Evolutionary conservation across 352 stramenopile species (phyloP).

Genomic region (Phytopythium aichiense): DNA sequence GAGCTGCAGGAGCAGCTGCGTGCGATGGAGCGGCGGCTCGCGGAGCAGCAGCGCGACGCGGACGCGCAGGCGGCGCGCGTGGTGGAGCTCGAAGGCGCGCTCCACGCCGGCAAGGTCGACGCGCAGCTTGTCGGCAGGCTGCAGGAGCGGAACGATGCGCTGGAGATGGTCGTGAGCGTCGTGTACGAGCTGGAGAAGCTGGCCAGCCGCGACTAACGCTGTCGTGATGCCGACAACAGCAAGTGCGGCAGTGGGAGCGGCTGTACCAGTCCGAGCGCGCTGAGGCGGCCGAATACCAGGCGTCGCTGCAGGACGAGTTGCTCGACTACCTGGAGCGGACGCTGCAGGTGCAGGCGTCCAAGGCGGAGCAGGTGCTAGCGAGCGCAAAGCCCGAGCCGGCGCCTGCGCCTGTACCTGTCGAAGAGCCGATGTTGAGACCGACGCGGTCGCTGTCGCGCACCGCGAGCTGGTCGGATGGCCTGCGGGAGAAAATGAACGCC

Average conservation of each 20-base stretch:
- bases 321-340: slow-evolving; percentile 44
- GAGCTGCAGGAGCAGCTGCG: slow-evolving; percentile 59
- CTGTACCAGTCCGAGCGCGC: slow-evolving; percentile 48
- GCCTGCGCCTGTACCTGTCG: neutral
- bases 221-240: slow-evolving; percentile 17
- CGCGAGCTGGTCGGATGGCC: slow-evolving; percentile 5
- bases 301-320: slow-evolving; percentile 50
- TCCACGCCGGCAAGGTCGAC: slow-evolving; percentile 41
- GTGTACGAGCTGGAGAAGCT: neutral
- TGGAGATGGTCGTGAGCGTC: slow-evolving; percentile 29
- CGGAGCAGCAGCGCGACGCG: slow-evolving; percentile 44
- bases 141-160: slow-evolving; percentile 31
- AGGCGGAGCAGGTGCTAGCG: neutral
- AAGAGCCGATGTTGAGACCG: neutral
- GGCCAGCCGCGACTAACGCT: too few relatives aligned
- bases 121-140: slow-evolving; percentile 31
- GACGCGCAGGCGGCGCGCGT: slow-evolving; percentile 54
- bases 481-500: slow-evolving; percentile 17
- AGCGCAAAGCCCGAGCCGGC: neutral
- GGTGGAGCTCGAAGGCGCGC: slow-evolving; percentile 56
- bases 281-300: slow-evolving; percentile 19
- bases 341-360: slow-evolving; percentile 13
- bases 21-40: slow-evolving; percentile 43
- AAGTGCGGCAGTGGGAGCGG: slow-evolving; percentile 54
- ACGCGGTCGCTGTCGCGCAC: slow-evolving; percentile 1